A percentile compares a stretch with the other conserved stretches of the same genome.
Conservation (phyloP, 208 protist genomes). For the Acanthamoeba culbertsoni region DNA sequence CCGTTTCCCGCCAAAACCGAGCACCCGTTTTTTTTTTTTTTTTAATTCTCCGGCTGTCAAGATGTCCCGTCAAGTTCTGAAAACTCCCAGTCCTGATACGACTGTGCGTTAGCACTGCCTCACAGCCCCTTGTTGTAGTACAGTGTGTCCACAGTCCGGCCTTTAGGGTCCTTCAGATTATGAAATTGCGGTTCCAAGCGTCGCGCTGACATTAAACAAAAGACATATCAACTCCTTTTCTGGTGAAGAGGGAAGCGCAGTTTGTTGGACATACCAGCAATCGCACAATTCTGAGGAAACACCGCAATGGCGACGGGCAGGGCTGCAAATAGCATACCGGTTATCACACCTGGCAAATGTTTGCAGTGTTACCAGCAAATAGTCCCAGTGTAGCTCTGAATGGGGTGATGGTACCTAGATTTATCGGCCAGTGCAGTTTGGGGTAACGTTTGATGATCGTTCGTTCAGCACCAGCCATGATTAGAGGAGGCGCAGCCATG, state of each 20-base stretch:
- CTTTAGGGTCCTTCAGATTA: constrained; percentile 66
- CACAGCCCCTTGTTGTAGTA: constrained; percentile 75
- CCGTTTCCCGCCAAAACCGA: too few species aligned
- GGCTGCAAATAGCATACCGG: constrained; percentile 56
- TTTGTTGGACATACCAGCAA: too few species aligned
- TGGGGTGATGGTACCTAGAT: neutral
- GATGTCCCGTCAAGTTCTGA: too few species aligned
- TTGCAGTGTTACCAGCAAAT: neutral
- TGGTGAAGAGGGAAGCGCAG: too few species aligned
- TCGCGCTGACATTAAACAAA: neutral
- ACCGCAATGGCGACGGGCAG: constrained; percentile 67
- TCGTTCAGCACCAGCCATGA: constrained; percentile 82
- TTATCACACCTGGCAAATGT: constrained; percentile 22
- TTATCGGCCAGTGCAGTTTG: neutral
- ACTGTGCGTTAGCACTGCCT: neutral
- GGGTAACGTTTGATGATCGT: neutral
- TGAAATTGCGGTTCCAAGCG: constrained; percentile 66
- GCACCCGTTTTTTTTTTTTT: too few species aligned
- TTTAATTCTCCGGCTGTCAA: too few species aligned
- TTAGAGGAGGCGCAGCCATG: constrained; percentile 89
- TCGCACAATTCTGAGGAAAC: constrained; percentile 75
- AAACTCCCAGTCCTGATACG: neutral
- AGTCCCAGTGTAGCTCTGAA: neutral
- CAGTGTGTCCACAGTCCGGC: constrained; percentile 58
- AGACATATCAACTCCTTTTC: too few species aligned